Conservation (phyloP, 768 basidiomycete genomes). For the Pisolithus albus region DNA sequence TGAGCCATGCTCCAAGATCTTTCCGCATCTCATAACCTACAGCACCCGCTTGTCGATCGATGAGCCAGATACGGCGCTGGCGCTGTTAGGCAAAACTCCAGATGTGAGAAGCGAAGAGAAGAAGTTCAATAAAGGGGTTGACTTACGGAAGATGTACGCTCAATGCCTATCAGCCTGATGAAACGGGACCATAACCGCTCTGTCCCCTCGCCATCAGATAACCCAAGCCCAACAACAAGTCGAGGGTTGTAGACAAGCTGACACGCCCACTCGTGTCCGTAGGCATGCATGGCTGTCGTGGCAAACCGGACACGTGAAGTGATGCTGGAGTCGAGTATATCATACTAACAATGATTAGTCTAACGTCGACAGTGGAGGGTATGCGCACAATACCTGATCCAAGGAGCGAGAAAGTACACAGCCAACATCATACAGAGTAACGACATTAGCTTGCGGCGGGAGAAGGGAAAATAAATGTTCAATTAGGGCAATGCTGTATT, state of each 20-base stretch:
- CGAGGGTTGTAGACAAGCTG: constrained; percentile 5
- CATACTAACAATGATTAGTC: too few species aligned
- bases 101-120: neutral
- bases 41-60: constrained; percentile 26
- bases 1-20: constrained; percentile 31
- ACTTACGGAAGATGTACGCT: constrained; percentile 28
- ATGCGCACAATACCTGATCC: too few species aligned
- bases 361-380: too few species aligned
- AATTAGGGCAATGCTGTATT: too few species aligned
- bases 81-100: constrained; percentile 4
- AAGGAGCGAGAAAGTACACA: too few species aligned
- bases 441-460: too few species aligned
- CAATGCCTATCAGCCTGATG: constrained; percentile 29
- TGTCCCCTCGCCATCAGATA: constrained; percentile 6
- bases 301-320: constrained; percentile 23
- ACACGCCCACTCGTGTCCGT: too few species aligned
- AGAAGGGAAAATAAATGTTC: too few species aligned
- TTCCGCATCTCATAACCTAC: constrained; percentile 21
- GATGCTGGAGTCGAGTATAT: neutral
- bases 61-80: constrained; percentile 24
- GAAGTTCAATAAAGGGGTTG: neutral
- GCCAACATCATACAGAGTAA: too few species aligned
- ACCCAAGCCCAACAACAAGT: neutral
- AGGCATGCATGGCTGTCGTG: constrained; percentile 10
- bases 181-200: constrained; percentile 4